Evolutionary conservation across 352 stramenopile species (phyloP).

Genomic region (Phytopythium helicoides): DNA sequence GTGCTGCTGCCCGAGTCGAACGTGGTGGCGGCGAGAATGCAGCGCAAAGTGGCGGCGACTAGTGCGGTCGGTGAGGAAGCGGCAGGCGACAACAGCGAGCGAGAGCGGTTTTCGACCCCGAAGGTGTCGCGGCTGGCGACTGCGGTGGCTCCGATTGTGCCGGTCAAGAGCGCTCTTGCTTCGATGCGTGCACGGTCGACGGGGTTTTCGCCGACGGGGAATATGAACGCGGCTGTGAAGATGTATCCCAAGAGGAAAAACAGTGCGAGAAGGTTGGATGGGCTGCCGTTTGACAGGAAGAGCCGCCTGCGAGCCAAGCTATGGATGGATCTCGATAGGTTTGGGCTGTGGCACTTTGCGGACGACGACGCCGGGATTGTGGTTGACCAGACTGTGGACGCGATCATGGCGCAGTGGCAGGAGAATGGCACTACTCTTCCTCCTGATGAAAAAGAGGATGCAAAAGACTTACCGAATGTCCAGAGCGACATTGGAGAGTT

Average conservation of each 20-base stretch:
- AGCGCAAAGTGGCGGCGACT: slow-evolving; percentile 19
- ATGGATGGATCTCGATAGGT: slow-evolving; percentile 52
- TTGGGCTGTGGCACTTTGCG: slow-evolving; percentile 52
- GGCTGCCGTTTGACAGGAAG: slow-evolving; percentile 22
- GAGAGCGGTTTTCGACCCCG: slow-evolving; percentile 16
- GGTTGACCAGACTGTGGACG: slow-evolving; percentile 44
- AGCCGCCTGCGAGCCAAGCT: slow-evolving; percentile 44
- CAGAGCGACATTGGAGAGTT: no score
- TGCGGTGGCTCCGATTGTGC: slow-evolving; percentile 8
- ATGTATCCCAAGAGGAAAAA: slow-evolving; percentile 21
- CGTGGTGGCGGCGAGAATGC: slow-evolving; percentile 33
- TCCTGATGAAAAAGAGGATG: no score
- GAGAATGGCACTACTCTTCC: not conserved
- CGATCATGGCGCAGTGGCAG: slow-evolving; percentile 61
- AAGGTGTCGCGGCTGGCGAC: slow-evolving; percentile 43
- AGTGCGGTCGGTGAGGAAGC: not conserved
- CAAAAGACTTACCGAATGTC: not conserved
- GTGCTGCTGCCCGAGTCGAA: slow-evolving; percentile 48
- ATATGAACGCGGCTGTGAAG: not conserved
- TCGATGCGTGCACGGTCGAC: not conserved
- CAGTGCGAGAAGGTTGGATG: slow-evolving; percentile 27
- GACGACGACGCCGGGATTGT: slow-evolving; percentile 21
- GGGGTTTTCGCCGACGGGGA: not conserved
- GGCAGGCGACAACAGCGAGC: not conserved
- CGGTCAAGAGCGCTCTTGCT: not conserved